Conservation (phyloP, 306 rosid species). For the Cicer yamashitae region DNA sequence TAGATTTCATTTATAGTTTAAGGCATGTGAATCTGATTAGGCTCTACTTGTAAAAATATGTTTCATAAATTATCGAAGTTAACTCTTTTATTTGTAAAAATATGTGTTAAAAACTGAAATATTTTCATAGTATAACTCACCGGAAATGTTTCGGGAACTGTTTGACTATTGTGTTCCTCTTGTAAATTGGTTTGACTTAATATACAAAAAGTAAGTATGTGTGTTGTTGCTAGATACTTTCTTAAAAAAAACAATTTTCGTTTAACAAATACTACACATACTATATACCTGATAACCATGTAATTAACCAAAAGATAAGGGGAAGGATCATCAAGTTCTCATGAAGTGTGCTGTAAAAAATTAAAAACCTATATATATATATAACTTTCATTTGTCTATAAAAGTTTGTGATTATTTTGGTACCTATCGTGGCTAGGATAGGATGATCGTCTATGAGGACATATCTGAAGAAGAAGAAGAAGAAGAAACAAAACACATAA, state of each 20-base stretch:
- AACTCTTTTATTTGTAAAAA: not conserved
- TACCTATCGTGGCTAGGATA: slow-evolving; percentile 47
- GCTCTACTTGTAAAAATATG: not conserved
- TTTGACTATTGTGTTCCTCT: slow-evolving; percentile 47
- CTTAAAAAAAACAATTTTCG: not conserved
- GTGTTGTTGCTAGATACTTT: not conserved
- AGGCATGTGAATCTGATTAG: too few relatives aligned
- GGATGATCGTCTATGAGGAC: slow-evolving; percentile 57
- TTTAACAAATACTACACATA: not conserved
- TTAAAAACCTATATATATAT: not conserved
- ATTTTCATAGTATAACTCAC: slow-evolving; percentile 48
- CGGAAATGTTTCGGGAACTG: slow-evolving; percentile 66
- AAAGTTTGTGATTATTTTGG: not conserved
- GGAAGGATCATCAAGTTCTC: slow-evolving; percentile 52
- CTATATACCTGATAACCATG: slow-evolving; percentile 58
- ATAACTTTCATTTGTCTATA: not conserved
- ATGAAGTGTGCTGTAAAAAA: slow-evolving; percentile 47
- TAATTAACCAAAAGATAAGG: slow-evolving; percentile 56
- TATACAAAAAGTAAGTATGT: not conserved
- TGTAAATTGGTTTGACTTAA: not conserved
- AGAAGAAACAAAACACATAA: not conserved
- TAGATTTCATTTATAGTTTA: too few relatives aligned
- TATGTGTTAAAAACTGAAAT: not conserved
- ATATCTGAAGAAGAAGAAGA: slow-evolving; percentile 53
- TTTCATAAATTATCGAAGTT: slow-evolving; percentile 23